Conservation (phyloP, 345 rosid species). For the Camelina laxa region DNA sequence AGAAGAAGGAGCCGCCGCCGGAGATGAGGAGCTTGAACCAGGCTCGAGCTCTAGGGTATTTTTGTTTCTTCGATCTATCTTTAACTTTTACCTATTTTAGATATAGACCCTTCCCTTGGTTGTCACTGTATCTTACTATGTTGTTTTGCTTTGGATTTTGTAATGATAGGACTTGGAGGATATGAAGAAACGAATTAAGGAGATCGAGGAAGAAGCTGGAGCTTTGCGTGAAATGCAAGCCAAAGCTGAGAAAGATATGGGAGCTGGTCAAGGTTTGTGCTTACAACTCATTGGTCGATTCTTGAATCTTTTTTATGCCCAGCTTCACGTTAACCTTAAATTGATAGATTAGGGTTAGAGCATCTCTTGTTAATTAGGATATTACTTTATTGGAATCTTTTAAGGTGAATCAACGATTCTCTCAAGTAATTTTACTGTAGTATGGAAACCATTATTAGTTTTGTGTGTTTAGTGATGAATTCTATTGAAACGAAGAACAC, state of each 20-base stretch:
- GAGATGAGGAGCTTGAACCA: slow-evolving; percentile 57
- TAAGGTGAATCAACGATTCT: background rate
- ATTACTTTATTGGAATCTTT: slow-evolving; percentile 4
- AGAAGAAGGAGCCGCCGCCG: slow-evolving; percentile 51
- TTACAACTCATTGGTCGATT: background rate
- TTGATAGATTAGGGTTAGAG: background rate
- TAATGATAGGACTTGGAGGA: slow-evolving; percentile 84
- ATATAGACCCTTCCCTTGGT: background rate
- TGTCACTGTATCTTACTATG: background rate
- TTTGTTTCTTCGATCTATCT: slow-evolving; percentile 23
- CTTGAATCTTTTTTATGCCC: background rate
- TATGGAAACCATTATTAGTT: background rate
- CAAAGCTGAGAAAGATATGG: slow-evolving; percentile 99
- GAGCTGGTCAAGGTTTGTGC: slow-evolving; percentile 77
- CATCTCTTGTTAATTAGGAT: slow-evolving; percentile 1
- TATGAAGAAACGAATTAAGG: slow-evolving; percentile 93
- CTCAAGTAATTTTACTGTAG: background rate
- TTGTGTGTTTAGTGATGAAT: slow-evolving; percentile 12
- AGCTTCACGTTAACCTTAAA: background rate
- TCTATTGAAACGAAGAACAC: background rate
- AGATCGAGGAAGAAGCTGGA: slow-evolving; percentile 97
- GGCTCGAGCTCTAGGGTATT: slow-evolving; percentile 67
- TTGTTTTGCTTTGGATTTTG: slow-evolving; percentile 5
- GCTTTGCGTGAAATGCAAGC: slow-evolving; percentile 99
- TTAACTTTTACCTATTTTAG: slow-evolving; percentile 2